Conservation (phyloP, 768 basidiomycete species). For the Phallus indusiatus region DNA sequence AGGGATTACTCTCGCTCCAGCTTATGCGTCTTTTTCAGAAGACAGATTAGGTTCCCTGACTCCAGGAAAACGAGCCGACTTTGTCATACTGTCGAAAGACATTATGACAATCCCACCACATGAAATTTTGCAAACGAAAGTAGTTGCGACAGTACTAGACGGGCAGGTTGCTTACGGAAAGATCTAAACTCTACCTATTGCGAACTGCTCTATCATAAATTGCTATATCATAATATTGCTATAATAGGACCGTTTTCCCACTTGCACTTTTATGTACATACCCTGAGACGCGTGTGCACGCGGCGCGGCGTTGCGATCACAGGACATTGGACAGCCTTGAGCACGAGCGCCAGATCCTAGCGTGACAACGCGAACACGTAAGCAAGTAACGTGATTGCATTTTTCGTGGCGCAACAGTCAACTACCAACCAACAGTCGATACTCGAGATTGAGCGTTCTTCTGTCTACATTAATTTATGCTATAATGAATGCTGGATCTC, state of each 20-base stretch:
- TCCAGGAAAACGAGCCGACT: slow-evolving; percentile 79
- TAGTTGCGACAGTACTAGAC: slow-evolving; percentile 66
- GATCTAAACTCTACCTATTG: not conserved
- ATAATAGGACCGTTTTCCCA: not conserved
- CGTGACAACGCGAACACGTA: not conserved
- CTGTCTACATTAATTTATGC: no score
- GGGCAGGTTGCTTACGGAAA: slow-evolving; percentile 57
- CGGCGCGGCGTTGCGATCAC: no score
- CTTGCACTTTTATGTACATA: no score
- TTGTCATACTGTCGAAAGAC: slow-evolving; percentile 72
- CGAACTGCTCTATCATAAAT: not conserved
- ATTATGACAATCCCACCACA: slow-evolving; percentile 55
- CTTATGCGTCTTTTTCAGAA: slow-evolving; percentile 79
- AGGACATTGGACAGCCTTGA: no score
- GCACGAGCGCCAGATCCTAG: not conserved
- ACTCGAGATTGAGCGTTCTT: no score
- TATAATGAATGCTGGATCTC: not conserved
- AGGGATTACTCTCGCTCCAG: slow-evolving; percentile 27
- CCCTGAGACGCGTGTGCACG: no score
- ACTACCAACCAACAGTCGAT: no score
- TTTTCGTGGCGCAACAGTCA: no score
- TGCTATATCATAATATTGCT: not conserved
- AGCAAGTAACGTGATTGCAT: not conserved
- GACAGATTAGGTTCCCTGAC: slow-evolving; percentile 58
- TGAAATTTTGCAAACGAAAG: slow-evolving; percentile 59